Evolutionary conservation across 495 filamentous ascomycete genomes (phyloP), one percentile per base, ranked within the genome.

Genomic region (Annulohypoxylon bovei): DNA sequence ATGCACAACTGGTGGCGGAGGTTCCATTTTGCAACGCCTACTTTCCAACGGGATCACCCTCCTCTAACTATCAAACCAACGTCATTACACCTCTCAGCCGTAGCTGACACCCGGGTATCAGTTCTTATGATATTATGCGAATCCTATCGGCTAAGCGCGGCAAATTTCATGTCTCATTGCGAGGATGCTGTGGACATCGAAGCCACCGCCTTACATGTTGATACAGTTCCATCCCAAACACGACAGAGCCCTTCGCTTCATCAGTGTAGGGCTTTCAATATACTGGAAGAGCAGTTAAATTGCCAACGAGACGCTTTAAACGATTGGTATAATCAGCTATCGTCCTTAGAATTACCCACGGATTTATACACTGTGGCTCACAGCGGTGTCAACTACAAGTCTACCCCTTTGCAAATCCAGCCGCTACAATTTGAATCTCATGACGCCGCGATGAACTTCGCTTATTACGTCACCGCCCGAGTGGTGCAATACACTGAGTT

Each of bases 1-100:
- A 12, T 52, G 11, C 47, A 52, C 5, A 52, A 52, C 23, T 52
- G 47, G 47, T 52, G 47, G 47, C 47, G 47, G 14, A 52, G 47
- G 14, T 30, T 52, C n/a, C 47, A 52, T 25, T 52, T 52, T 25
- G 3, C 23, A 14, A 52, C 47, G 47, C 18, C 9, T 9, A 30
- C 22, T 28, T 52, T 52, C 14, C 47, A 52, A 7, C 7, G 27
- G 47, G 47, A 52, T 6, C 47, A 52, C 5, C 47, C 47, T n/a
- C 23, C 47, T 30, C 25, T 52, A 12, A 6, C n/a, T 4, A 14
- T 4, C 47, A 22, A 52, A 11, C 27, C 47, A n/a, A 14, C 11
- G 22, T 6, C 5, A n/a, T 52, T 6, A 16, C 2, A 9, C 22
- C 44, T 52, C 12, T 16, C 23, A 27, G 9, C 47, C 4, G 12